Conservation (phyloP, 2,329 filamentous ascomycete species). For the Alternaria arborescens region DNA sequence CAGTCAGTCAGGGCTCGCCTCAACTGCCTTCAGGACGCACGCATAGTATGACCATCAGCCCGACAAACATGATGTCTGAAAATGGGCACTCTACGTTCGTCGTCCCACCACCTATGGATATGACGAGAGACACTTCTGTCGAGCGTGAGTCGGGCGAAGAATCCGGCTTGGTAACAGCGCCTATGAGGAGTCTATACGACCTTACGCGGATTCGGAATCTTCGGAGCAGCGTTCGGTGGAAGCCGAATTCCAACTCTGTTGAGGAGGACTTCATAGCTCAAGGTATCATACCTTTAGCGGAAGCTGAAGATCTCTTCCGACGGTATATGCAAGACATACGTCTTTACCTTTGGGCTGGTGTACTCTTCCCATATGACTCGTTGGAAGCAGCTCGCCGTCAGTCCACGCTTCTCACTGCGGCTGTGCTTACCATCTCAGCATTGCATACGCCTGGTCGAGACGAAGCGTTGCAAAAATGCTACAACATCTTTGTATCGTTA, state of each 20-base stretch:
- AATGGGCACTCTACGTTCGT: constrained; percentile 35
- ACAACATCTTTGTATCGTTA: constrained; percentile 44
- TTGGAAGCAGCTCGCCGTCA: constrained; percentile 40
- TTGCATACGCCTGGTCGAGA: constrained; percentile 41
- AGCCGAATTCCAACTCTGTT: constrained; percentile 34
- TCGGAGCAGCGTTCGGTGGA: constrained; percentile 36
- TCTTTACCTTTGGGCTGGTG: constrained; percentile 45
- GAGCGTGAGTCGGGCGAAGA: constrained; percentile 42
- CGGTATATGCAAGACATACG: constrained; percentile 43
- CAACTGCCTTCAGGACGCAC: constrained; percentile 21
- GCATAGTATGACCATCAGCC: constrained; percentile 26
- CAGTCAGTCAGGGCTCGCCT: constrained; percentile 19
- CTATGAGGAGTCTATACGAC: constrained; percentile 47
- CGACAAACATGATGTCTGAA: constrained; percentile 36
- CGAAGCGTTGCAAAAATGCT: constrained; percentile 43
- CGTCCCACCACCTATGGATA: constrained; percentile 42
- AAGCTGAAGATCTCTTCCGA: constrained; percentile 43
- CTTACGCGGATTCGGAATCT: constrained; percentile 46
- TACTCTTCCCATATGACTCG: constrained; percentile 41
- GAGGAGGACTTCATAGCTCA: constrained; percentile 46
- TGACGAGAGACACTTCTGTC: constrained; percentile 45
- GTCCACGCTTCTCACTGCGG: constrained; percentile 44
- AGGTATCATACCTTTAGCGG: constrained; percentile 34
- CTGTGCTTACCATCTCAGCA: constrained; percentile 42
- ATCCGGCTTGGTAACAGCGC: constrained; percentile 39